A percentile compares a stretch with the other conserved stretches of the same genome.
phyloP scores from a whole-genome alignment of 371 early-diverging fungal species.

The Syncephalastrum racemosum region DNA sequence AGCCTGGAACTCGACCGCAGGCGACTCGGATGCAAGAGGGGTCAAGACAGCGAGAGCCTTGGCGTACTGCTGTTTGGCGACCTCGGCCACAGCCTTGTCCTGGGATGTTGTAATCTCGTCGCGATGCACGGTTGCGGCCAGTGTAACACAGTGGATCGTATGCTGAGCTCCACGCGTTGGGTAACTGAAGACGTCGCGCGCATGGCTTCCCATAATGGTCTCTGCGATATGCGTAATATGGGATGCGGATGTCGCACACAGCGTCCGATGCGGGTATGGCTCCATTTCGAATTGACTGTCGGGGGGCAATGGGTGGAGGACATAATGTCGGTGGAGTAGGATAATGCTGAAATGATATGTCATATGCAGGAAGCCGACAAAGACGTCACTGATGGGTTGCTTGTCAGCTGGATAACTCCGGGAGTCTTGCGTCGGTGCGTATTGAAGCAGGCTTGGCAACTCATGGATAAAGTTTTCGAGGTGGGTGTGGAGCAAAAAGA shows the following conservation, averaged over 20 bases:
- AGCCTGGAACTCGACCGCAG: conserved; percentile 32
- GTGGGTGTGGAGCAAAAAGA: conserved; percentile 44
- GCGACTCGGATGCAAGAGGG: conserved; percentile 29
- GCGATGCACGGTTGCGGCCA: conserved; percentile 40
- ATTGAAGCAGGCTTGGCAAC: conserved; percentile 45
- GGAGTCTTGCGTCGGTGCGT: conserved; percentile 33
- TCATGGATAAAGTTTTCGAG: conserved; percentile 49
- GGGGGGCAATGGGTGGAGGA: conserved; percentile 27
- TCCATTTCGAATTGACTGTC: conserved; percentile 11
- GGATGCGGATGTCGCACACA: conserved; percentile 44
- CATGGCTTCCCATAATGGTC: conserved; percentile 24
- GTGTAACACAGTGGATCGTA: conserved; percentile 39
- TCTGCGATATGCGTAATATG: conserved; percentile 43
- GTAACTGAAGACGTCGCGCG: conserved; percentile 25
- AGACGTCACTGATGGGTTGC: conserved; percentile 39
- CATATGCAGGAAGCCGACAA: conserved; percentile 62
- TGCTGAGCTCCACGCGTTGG: conserved; percentile 45
- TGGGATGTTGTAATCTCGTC: conserved; percentile 25
- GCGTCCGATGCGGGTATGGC: conserved; percentile 32
- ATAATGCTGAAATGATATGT: conserved; percentile 80
- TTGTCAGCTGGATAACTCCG: conserved; percentile 42
- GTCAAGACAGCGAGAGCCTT: conserved; percentile 27
- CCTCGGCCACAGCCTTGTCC: conserved; percentile 8
- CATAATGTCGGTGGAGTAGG: conserved; percentile 78
- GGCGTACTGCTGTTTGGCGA: conserved; percentile 28